Evolutionary conservation across 1,284 basidiomycete genomes (phyloP), one percentile per base, ranked within the genome.

Genomic region (Pseudozyma flocculosa): DNA sequence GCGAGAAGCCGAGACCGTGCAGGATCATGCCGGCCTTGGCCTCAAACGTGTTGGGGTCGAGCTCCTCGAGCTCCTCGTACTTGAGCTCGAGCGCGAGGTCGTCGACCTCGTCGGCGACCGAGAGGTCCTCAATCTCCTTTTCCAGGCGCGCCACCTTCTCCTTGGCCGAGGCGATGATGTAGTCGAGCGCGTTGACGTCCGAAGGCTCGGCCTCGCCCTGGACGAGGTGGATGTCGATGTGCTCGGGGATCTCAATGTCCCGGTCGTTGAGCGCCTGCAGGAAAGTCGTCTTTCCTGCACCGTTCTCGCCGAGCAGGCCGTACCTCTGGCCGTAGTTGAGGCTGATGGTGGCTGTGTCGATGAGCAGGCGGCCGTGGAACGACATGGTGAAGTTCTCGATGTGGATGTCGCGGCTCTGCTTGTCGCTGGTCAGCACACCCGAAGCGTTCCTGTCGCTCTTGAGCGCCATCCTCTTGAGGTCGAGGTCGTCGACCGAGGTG

Each of bases 191-290:
- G 78, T 95, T 96, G 70, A 90, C 85, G 0, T 96, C 89, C n/a
- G 90, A 89, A 1, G 94, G 94, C 72, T 97, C 95, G 3, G 90
- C 94, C 79, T 97, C 94, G 68, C 94, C 94, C 30, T 86, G 81
- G 61, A 98, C 94, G 62, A 97, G 86, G 82, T 98, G 95, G 80
- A 97, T 95, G 80, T 98, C 94, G 76, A 98, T 90, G 81, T 98
- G 92, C 13, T 85, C 83, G 24, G 94, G 94, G 63, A 98, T 95
- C 50, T 89, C 87, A 59, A 98, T 90, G 77, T 98, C 94, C 34
- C 75, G 72, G 51, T 65, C 61, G 18, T 69, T 72, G 24, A 78
- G 66, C 15, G 75, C 74, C 38, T 73, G 72, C 23, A 78, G 65
- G 60, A 78, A 75, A 73, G 84, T 75, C 61, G 92, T 91, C 86